Evolutionary conservation across 2,329 filamentous ascomycete species (phyloP).

Genomic region (Trichoderma sp.): DNA sequence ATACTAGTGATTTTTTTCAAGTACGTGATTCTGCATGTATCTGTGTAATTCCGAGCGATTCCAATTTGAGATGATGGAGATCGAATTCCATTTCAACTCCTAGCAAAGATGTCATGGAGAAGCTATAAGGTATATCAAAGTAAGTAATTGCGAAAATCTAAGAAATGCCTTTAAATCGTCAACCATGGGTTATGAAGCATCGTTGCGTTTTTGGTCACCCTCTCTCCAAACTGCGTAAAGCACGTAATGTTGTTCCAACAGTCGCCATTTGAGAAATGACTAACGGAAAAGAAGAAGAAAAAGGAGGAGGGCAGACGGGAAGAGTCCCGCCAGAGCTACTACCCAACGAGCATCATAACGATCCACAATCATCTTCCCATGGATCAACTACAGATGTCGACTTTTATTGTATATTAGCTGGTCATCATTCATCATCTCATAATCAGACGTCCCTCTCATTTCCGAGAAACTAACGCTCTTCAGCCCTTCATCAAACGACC

Average conservation of each 20-base stretch:
- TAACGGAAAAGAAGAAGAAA: neutral
- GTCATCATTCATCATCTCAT: neutral
- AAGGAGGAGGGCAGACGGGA: neutral
- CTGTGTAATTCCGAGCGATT: neutral
- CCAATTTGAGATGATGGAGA: neutral
- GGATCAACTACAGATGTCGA: neutral
- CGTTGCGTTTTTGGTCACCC: neutral
- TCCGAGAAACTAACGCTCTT: neutral
- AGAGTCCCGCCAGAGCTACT: neutral
- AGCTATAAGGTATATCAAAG: neutral
- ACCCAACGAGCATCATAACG: neutral
- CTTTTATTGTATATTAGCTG: too few relatives aligned
- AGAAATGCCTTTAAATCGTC: neutral
- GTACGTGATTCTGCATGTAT: too few relatives aligned
- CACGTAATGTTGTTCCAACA: neutral
- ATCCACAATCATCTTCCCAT: neutral
- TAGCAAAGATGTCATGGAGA: neutral
- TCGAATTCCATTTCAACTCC: neutral
- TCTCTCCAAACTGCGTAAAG: neutral
- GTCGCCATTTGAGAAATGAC: neutral
- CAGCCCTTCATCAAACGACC: neutral
- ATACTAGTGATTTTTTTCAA: too few relatives aligned
- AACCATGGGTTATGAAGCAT: neutral
- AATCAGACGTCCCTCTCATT: neutral
- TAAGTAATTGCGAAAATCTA: neutral